Evolutionary conservation across 805 yeast species (phyloP), one percentile per base, ranked within the genome.

Genomic region (Priceomyces carsonii): DNA sequence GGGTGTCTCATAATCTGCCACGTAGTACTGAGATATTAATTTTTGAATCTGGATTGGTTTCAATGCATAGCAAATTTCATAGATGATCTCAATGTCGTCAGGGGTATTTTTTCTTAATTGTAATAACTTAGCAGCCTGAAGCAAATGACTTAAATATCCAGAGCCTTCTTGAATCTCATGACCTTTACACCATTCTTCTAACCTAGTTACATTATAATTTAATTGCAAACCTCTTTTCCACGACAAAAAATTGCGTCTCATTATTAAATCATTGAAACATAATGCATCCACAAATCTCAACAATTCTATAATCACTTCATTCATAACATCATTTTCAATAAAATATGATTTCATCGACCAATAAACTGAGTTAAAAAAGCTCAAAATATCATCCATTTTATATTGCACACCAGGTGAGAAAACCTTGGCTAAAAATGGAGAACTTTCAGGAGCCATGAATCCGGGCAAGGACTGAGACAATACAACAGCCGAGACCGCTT

Each of bases 161-260:
- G 91, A 77, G 2, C 95, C 95, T 57, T 90, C 96, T 33, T 85
- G 84, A 43, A 93, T 79, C 34, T 85, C 90, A 59, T 91, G 96
- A 6, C 88, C 80, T 67, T 88, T 91, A 64, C 98, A 91, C 99
- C 99, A 93, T 66, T 93, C 99, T 61, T 89, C 97, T 51, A 93
- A 75, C 53, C 98, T 79, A 3, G 99, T 93, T 36, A 90, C 95
- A 61, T 93, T 93, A 67, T 93, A 93, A 60, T 89, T 93, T 64
- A 93, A 80, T 65, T 93, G 99, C 49, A 93, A 75, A 31, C 98
- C 98, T 57, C 99, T 83, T 69, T 91, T 93, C 99, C 99, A 93
- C 8, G 96, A 84, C 56, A 91, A 69, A 66, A 91, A 95, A 66
- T 82, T 84, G 62, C 96, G 79, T 69, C 96, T 82, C 95, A 90